Evolutionary conservation across 2,329 filamentous ascomycete species (phyloP), one percentile per base, ranked within the genome.

Genomic region (Pseudogymnoascus sp.): DNA sequence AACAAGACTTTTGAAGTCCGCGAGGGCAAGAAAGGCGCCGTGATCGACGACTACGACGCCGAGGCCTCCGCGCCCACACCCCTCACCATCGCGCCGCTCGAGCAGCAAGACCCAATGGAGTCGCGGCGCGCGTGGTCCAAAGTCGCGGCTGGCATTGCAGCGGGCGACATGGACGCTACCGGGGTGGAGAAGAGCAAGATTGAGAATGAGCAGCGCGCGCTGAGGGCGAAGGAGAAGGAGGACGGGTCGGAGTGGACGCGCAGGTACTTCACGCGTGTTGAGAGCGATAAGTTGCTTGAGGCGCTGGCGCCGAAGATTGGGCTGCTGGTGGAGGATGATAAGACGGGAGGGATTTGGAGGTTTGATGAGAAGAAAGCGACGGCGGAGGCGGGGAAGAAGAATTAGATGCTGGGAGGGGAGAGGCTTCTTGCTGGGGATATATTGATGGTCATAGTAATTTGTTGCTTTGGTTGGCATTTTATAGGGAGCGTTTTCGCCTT

Each of bases 71-170:
- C 81, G 14, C 84, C 84, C 38, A 89, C 89, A 0, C 83, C 89
- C 9, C 84, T 97, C 42, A 82, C 78, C 12, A 80, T 97, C 60
- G 84, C 87, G 0, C 85, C 89, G 0, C 72, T 96, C 62, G 88
- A 92, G 65, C 76, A 89, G 68, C 93, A 97, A 77, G 89, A 96
- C 73, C 85, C 91, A 9, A 87, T 95, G 67, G 93, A 97, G 78
- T 91, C 90, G 12, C 86, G 93, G 56, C 85, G 90, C 64, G 93
- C 93, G 3, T 97, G 93, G 95, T 80, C 83, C 66, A 90, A 90
- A 71, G 93, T 97, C 25, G 91, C 91, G 0, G 84, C 84, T 31
- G 91, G 88, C 56, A 95, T 97, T 70, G 82, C 85, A 63, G 85
- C 83, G 68, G 90, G 91, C 64, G 91, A 97, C 74, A 91, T 97